Conservation (phyloP, 2,329 filamentous ascomycete genomes). For the Aulographum hederae region DNA sequence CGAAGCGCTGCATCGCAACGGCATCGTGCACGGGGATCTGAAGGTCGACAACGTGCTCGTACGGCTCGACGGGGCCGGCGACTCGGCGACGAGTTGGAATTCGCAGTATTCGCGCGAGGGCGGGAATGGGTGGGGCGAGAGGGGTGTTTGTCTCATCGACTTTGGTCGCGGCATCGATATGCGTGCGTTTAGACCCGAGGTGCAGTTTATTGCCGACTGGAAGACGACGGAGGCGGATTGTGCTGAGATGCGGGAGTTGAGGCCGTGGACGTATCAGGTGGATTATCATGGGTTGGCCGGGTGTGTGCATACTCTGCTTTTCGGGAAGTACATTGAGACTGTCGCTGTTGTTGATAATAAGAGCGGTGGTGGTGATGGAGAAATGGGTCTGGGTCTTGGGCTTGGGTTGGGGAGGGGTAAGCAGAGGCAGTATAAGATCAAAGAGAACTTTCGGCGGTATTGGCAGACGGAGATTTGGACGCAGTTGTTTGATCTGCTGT, state of each 20-base stretch:
- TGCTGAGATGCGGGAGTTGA: slow-evolving; percentile 82
- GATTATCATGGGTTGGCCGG: slow-evolving; percentile 90
- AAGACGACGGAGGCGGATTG: slow-evolving; percentile 76
- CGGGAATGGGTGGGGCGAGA: slow-evolving; percentile 55
- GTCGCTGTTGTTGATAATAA: too few species aligned
- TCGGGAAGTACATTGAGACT: slow-evolving; percentile 89
- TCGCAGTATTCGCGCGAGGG: slow-evolving; percentile 57
- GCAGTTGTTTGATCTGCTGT: slow-evolving; percentile 63
- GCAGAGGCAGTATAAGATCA: slow-evolving; percentile 57
- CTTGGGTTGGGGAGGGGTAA: slow-evolving; percentile 36
- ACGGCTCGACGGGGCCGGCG: slow-evolving; percentile 40
- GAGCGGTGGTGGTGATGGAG: too few species aligned
- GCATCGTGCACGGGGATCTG: slow-evolving; percentile 78
- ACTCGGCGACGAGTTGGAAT: slow-evolving; percentile 25
- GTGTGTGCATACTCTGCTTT: slow-evolving; percentile 73
- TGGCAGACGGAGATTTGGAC: slow-evolving; percentile 91
- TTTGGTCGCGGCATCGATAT: slow-evolving; percentile 93
- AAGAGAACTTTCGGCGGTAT: slow-evolving; percentile 77
- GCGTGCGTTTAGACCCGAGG: slow-evolving; percentile 57
- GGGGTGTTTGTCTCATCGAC: slow-evolving; percentile 78
- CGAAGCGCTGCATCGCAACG: slow-evolving; percentile 64
- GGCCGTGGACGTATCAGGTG: slow-evolving; percentile 94
- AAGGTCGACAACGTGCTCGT: slow-evolving; percentile 93
- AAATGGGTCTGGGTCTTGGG: slow-evolving; percentile 30
- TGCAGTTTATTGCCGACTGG: slow-evolving; percentile 92